Percentiles rank a stretch among this genome's conserved stretches.
Evolutionary conservation across 257 asterid species (phyloP).

Genomic region (Solanum peruvianum): DNA sequence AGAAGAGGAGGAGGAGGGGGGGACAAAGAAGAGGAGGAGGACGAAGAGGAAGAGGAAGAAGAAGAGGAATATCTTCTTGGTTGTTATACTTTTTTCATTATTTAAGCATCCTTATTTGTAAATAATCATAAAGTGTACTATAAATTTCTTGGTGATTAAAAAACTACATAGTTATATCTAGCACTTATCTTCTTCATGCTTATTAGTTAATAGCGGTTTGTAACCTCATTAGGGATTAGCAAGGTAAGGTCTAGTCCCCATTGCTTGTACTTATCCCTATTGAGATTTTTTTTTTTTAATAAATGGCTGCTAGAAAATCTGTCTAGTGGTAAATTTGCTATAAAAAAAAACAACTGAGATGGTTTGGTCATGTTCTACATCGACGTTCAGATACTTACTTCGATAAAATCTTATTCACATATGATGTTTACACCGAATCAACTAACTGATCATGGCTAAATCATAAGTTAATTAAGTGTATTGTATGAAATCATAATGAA

Average conservation of each 20-base stretch:
- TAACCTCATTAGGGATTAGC: background rate
- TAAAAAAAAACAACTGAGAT: background rate
- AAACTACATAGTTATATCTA: background rate
- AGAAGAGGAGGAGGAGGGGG: no score
- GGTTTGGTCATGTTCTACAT: background rate
- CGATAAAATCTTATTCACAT: background rate
- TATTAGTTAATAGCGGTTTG: background rate
- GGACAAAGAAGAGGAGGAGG: no score
- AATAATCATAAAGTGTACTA: background rate
- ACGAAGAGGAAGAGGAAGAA: no score
- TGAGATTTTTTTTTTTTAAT: background rate
- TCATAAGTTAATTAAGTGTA: background rate
- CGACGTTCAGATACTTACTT: background rate
- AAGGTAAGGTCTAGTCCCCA: background rate
- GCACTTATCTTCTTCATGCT: background rate
- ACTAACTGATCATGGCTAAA: background rate
- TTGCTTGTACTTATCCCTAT: background rate
- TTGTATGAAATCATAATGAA: background rate
- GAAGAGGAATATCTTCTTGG: background rate
- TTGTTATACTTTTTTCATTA: no score
- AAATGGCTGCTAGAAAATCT: background rate
- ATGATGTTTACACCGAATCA: background rate
- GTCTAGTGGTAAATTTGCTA: background rate
- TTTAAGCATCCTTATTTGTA: background rate
- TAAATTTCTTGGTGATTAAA: background rate